These are phyloP conservation scores for Pseudotsuga menziesii DNA, from an alignment of 75 land plant genomes.

Conservation along the genomic window DNA sequence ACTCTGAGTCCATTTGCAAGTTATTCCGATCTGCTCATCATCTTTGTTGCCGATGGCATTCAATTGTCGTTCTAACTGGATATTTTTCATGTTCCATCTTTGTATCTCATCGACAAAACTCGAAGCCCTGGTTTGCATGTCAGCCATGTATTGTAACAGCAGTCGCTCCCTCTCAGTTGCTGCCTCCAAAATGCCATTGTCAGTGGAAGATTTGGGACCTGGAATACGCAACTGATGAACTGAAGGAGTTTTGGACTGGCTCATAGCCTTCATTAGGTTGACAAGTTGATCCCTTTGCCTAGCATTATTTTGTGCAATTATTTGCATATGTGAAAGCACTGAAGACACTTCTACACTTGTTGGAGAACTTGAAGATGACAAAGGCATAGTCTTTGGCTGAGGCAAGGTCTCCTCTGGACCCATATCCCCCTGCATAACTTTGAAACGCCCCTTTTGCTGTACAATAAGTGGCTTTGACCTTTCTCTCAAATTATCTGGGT, in stretches of 20 bases:
- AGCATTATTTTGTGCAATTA: neutral
- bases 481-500: conserved; percentile 24
- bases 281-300: conserved; percentile 6
- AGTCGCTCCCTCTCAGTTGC: neutral
- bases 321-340: neutral
- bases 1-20: conserved; percentile 1
- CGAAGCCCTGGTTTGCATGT: conserved; percentile 3
- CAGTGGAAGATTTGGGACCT: neutral
- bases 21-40: neutral
- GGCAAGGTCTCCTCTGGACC: conserved; percentile 24
- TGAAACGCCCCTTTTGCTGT: conserved; percentile 88
- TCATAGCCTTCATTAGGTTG: neutral
- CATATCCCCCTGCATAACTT: conserved; percentile 71
- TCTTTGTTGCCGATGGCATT: neutral
- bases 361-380: neutral
- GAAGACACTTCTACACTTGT: neutral
- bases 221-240: neutral
- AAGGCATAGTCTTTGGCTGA: neutral
- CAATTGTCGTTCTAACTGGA: conserved; percentile 9
- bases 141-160: neutral
- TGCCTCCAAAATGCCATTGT: conserved; percentile 1
- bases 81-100: neutral
- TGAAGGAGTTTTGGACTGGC: neutral
- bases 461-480: conserved; percentile 42
- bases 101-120: conserved; percentile 1